Evolutionary conservation across 345 rosid species (phyloP).

Genomic region (Salix brachista): DNA sequence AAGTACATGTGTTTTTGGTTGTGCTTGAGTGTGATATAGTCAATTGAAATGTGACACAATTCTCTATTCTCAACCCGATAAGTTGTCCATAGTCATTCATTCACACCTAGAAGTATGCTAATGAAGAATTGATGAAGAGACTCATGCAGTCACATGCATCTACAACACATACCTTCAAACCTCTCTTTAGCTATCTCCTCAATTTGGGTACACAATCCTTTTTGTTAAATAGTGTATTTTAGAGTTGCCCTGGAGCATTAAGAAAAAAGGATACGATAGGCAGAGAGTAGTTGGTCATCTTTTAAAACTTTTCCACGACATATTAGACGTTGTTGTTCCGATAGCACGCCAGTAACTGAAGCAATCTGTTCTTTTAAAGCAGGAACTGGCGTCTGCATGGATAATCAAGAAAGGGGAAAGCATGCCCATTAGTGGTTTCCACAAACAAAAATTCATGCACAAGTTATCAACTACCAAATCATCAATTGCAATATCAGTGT

Average conservation of each 20-base stretch:
- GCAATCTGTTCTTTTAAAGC: slow-evolving; percentile 77
- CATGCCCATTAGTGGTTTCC: not conserved
- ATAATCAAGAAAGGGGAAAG: slow-evolving; percentile 9
- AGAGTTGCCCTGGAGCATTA: not conserved
- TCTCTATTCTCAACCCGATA: not conserved
- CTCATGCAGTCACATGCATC: not conserved
- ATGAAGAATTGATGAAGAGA: not conserved
- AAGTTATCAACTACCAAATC: not conserved
- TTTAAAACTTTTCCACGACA: slow-evolving; percentile 80
- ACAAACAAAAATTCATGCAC: slow-evolving; percentile 3
- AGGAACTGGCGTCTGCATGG: slow-evolving; percentile 65
- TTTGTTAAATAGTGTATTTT: not conserved
- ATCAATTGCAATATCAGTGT: not conserved
- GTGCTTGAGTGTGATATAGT: not conserved
- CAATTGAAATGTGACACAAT: not conserved
- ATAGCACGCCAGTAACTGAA: slow-evolving; percentile 63
- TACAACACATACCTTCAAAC: not conserved
- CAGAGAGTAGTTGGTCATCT: slow-evolving; percentile 80
- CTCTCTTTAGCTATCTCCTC: not conserved
- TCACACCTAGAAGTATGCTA: not conserved
- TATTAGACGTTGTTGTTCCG: slow-evolving; percentile 72
- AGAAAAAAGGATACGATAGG: slow-evolving; percentile 68
- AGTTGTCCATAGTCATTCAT: not conserved
- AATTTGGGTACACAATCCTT: not conserved
- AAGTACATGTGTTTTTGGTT: not conserved